Base-by-base conservation (phyloP, 179 eudicot genomes). In the Sideroxylon spinosum region DNA sequence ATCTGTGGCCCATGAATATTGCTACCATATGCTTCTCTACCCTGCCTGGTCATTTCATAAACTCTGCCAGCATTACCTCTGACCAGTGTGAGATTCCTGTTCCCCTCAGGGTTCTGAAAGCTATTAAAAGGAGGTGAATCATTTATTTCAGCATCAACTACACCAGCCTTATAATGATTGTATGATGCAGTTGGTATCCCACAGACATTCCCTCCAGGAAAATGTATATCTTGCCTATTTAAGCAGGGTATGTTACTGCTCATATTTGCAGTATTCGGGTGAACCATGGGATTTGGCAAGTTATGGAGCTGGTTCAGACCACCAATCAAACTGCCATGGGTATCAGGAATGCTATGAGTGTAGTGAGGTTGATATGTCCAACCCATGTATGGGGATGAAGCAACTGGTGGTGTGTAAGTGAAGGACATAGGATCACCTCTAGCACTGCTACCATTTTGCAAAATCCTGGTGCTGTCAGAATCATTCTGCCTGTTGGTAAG, bases 281-380 rank as follows among this genome's bases (percentile, higher is more conserved):
- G 49, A 77, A 9, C 17, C 28, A 26, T 56, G 69, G 84, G 37
- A 71, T 71, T 68, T 74, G 73, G 77, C 13, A 29, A 60, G 73
- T 65, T 23, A 73, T 32, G 76, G 73, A 76, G 78, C 52, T 37
- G 72, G 44, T 67, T 67, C 17, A 76, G 73, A 79, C 74, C 80
- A 76, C 66, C 67, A 76, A 64, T 68, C 19, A 60, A 46, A 49
- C 19, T 75, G 62, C 53, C 74, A 64, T 46, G 7, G 37, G 44
- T 28, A 12, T 74, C 71, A 28, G 59, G 78, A 48, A 52, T 19
- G 11, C 63, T 44, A 6, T 70, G n/a, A 16, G 22, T 13, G 61
- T 37, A 37, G 4, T 55, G 26, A 49, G 84, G 60, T 48, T 23
- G 74, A 76, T 70, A 48, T 29, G 75, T 63, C 37, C 74, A 74